Base-by-base conservation (phyloP, 2,329 filamentous ascomycete species). In the Fusarium sp. region DNA sequence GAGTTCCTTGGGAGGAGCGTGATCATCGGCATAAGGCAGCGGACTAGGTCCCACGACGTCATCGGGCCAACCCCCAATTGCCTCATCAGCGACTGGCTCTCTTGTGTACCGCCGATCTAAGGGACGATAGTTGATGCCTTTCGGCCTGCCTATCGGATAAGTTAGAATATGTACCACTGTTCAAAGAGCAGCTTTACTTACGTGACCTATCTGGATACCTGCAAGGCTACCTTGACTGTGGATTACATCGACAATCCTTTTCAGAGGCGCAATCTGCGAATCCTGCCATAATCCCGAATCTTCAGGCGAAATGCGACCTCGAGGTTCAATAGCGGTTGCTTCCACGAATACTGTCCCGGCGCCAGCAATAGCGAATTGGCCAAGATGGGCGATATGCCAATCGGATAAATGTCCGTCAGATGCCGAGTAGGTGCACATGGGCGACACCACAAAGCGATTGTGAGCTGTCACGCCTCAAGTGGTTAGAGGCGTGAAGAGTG, bases 271-370 rank as follows among this genome's bases (percentile, higher is more conserved):
- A 52, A 91, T 88, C 69, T 94, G 92, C 1, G 84, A 86, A 74
- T 94, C 92, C 50, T 89, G 85, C 91, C 91, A 94, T 5, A 94
- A 77, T 0, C 52, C 52, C 5, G 52, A 33, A 11, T 57, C 54
- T 91, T 92, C 83, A 0, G 91, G 92, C 0, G 91, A 92, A 80
- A 94, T 94, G 15, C 92, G 85, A 6, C 92, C 92, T 66, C 91
- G 85, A 0, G 90, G 79, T 3, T 86, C 81, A 0, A 94, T 90
- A 3, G 88, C 83, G 0, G 91, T 91, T 1, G 91, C 91, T 79
- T 94, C 92, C 10, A 92, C 80, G 61, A 92, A 85, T 11, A 88
- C 78, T 3, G 94, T 78, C 0, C 91, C 92, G 0, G 92, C 72
- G 0, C 92, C 92, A 5, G 91, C 88, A 69, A 88, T 85, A 18